These are phyloP conservation scores for Wickerhamomyces sp. DNA, from an alignment of 1,139 yeast genomes.

Conservation along the genomic window DNA sequence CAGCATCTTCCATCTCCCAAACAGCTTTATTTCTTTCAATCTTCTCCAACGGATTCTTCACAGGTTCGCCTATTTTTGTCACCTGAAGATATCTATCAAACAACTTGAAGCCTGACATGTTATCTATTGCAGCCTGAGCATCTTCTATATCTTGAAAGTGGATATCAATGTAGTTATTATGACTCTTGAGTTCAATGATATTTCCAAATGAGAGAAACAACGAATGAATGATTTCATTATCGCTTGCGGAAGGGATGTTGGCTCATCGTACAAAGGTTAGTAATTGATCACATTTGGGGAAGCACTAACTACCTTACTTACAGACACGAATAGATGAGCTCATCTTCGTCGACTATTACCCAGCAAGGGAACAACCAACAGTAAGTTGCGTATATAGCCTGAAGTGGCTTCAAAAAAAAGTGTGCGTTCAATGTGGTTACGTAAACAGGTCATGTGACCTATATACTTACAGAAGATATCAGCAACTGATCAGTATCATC, in stretches of 20 bases:
- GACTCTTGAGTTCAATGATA: constrained; percentile 11
- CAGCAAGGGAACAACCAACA: too few relatives aligned
- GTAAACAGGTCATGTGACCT: too few relatives aligned
- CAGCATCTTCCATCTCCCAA: constrained; percentile 6
- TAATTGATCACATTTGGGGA: neutral
- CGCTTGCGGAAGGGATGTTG: too few relatives aligned
- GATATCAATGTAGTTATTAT: constrained; percentile 14
- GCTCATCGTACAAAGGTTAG: constrained; percentile 23
- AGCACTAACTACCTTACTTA: constrained; percentile 2
- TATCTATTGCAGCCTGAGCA: constrained; percentile 25
- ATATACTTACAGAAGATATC: too few relatives aligned
- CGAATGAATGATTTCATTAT: constrained; percentile 15
- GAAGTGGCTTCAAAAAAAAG: too few relatives aligned
- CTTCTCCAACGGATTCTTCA: neutral
- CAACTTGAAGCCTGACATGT: constrained; percentile 27
- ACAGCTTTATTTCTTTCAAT: constrained; percentile 7
- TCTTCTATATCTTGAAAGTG: constrained; percentile 26
- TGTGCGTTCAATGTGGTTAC: too few relatives aligned
- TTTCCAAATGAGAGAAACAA: constrained; percentile 29
- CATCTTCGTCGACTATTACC: constrained; percentile 1
- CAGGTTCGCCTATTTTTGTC: constrained; percentile 11
- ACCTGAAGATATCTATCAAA: constrained; percentile 22
- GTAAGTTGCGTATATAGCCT: too few relatives aligned
- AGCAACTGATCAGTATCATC: too few relatives aligned
- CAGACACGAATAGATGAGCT: constrained; percentile 12